Evolutionary conservation across 768 basidiomycete species (phyloP), one percentile per base, ranked within the genome.

Genomic region (Boletus rubroflammeus): DNA sequence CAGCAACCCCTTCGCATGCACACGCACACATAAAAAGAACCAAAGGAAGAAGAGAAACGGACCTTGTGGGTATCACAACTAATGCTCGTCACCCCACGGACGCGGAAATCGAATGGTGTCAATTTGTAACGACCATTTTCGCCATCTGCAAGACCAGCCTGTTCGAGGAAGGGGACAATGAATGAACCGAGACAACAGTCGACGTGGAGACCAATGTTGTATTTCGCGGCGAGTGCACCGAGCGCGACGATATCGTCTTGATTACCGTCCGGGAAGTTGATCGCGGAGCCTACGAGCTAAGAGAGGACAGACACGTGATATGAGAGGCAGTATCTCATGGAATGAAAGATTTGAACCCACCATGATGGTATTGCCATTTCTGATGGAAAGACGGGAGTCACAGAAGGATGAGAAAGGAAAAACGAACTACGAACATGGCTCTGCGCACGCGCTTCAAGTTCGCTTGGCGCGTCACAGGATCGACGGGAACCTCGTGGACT

Each of bases 1-100:
- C 53, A 59, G 57, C 26, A 26, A 47, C 28, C 10, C 2, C 10
- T 17, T n/a, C 14, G n/a, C 3, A 36, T 6, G 39, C 23, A 47
- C 19, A n/a, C n/a, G 17, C 43, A 19, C 1, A 28, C 23, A 15
- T 19, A 14, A 3, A 36, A 25, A 13, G 32, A 34, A 47, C 21
- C 21, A n/a, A 41, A 51, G 25, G 29, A 11, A 42, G 19, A 44
- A 28, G n/a, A 4, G 11, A 34, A 23, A 17, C 54, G 14, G 40
- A 88, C 90, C 76, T 96, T 96, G 75, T 97, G 94, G 7, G 92
- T 93, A 75, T 99, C 96, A 69, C 95, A 97, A 56, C 92, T 94
- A 51, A 98, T 91, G 62, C 86, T 87, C 3, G 95, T 98, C 23
- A 99, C 96, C 4, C 96, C 96, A 3, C 81, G 78, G 2, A 98